phyloP scores from a whole-genome alignment of 768 basidiomycete species.

The Termitomyces sp. region DNA sequence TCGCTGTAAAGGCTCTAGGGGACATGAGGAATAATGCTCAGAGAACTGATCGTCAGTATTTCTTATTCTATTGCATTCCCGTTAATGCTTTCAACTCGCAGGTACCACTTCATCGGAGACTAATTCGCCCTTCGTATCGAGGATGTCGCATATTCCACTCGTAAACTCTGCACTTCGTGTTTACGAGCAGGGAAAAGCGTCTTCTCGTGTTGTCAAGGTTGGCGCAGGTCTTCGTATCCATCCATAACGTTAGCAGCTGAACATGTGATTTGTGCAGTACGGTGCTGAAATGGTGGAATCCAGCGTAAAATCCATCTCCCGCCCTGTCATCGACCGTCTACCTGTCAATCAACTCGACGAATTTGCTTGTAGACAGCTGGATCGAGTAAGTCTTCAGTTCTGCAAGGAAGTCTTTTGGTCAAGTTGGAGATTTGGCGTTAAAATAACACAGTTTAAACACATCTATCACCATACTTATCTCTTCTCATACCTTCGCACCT shows the following conservation, averaged over 20 bases:
- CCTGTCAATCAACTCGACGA: conserved; percentile 78
- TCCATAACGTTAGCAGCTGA: not conserved
- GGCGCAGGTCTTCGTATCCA: conserved; percentile 11
- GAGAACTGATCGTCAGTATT: conserved; percentile 9
- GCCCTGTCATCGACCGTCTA: conserved; percentile 75
- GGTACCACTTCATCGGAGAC: conserved; percentile 11
- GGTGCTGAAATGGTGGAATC: conserved; percentile 86
- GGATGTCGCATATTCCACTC: conserved; percentile 67
- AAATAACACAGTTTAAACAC: not conserved
- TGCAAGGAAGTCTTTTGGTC: not conserved
- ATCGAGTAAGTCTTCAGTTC: conserved; percentile 49
- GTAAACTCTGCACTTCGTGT: conserved; percentile 66
- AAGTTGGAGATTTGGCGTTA: not conserved
- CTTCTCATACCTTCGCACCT: not conserved
- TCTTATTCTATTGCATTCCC: not conserved
- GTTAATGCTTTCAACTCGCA: conserved; percentile 1
- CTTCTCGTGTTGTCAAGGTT: conserved; percentile 82
- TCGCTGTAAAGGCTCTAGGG: conserved; percentile 71
- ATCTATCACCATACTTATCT: not conserved
- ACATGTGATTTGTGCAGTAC: conserved; percentile 45
- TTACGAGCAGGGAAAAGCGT: conserved; percentile 81
- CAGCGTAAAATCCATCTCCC: conserved; percentile 72
- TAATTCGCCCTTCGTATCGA: conserved; percentile 31
- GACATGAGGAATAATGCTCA: conserved; percentile 62
- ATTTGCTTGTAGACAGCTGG: conserved; percentile 84